Base-by-base conservation (phyloP, 805 yeast species). In the Metschnikowia cubensis region DNA sequence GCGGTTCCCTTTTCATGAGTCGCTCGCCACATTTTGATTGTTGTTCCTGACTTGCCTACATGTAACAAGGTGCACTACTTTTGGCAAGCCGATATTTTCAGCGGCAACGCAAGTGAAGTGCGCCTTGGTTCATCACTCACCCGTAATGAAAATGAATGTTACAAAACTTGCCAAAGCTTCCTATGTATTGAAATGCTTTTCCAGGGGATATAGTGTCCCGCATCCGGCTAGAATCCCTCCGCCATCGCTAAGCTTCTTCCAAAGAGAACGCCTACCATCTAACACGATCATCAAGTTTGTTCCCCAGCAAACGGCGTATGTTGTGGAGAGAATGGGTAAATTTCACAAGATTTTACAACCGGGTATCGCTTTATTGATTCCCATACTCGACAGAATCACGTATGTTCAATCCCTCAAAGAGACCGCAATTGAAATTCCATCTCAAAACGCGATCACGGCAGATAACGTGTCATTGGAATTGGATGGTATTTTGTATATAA, bases 281-380 rank as follows among this genome's bases (percentile, higher is more conserved):
- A 87, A 87, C 66, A 87, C 94, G 2, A 66, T 86, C 4, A 67
- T 87, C 36, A 74, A 87, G 58, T 88, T 88, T 64, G 96, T 88
- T 14, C 96, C 96, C 1, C 96, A 89, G 65, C 95, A 88, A 67
- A 84, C 88, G 18, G 96, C 96, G 2, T 88, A 94, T 90, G 81
- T 88, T 17, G 96, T 88, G 17, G 96, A 88, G 67, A 74, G 96
- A 54, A 88, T 88, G 96, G 96, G 96, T 32, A 85, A 85, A 63
- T 88, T 87, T 72, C 77, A 83, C 64, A 68, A 76, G 14, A 68
- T 72, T 35, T 74, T 89, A 52, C 77, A 81, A 36, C 96, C 96
- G 0, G 96, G 96, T 13, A 70, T 87, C 35, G 89, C 94, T 1
- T 65, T 88, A 29, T 68, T 88, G 57, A 52, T 86, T 8, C 96